Percentiles rank a stretch among this genome's conserved stretches.
These are phyloP conservation scores for Colletotrichum tamarilloi DNA, from an alignment of 2,329 filamentous ascomycete species.

Conservation along the genomic window DNA sequence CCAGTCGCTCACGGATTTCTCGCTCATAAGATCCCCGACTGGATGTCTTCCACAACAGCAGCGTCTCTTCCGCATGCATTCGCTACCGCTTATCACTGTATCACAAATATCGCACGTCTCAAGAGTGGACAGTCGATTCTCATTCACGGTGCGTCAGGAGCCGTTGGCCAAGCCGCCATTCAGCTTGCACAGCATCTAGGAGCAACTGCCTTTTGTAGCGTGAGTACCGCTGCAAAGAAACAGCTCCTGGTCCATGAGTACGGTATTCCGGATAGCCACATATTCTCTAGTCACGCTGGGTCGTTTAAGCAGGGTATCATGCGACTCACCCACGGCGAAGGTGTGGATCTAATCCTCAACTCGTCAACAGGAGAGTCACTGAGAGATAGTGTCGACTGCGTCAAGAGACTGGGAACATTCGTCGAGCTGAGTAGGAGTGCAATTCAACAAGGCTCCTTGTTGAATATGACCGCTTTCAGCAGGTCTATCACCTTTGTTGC, in stretches of 20 bases:
- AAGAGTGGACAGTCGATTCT: slow-evolving; percentile 44
- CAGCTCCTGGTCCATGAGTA: slow-evolving; percentile 41
- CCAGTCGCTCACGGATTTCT: slow-evolving; percentile 1
- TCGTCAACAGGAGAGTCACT: slow-evolving; percentile 55
- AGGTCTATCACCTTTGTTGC: slow-evolving; percentile 57
- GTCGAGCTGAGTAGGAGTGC: slow-evolving; percentile 56
- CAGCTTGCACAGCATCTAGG: slow-evolving; percentile 43
- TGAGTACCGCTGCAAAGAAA: slow-evolving; percentile 42
- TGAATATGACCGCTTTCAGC: slow-evolving; percentile 60
- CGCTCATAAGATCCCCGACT: slow-evolving; percentile 48
- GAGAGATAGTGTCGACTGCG: slow-evolving; percentile 53
- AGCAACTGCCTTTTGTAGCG: slow-evolving; percentile 46
- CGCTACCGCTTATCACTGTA: slow-evolving; percentile 43
- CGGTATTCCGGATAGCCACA: slow-evolving; percentile 40
- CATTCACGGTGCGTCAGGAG: slow-evolving; percentile 50
- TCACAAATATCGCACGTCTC: slow-evolving; percentile 41
- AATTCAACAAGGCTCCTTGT: slow-evolving; percentile 48
- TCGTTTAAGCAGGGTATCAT: slow-evolving; percentile 45
- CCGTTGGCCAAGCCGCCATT: slow-evolving; percentile 50
- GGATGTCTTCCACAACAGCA: slow-evolving; percentile 49
- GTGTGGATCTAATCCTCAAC: slow-evolving; percentile 51
- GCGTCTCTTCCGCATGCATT: slow-evolving; percentile 44
- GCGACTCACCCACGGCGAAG: slow-evolving; percentile 41
- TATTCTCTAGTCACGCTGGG: slow-evolving; percentile 40
- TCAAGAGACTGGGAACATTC: slow-evolving; percentile 57